Conservation (phyloP, 768 basidiomycete species). For the Hygrocybe coccinea region DNA sequence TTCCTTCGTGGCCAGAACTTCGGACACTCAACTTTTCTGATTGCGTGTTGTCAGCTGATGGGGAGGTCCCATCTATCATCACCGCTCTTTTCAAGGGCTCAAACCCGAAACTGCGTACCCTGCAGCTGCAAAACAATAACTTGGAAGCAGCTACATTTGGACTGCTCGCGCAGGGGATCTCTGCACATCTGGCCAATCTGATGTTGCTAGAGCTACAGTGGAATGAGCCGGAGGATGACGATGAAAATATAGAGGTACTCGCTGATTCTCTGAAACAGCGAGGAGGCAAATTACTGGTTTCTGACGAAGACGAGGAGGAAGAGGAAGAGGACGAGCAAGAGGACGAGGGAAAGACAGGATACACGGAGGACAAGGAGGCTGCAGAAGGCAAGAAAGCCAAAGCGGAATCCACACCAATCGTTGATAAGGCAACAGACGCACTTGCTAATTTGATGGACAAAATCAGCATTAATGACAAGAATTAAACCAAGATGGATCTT, state of each 20-base stretch:
- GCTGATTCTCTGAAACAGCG: conserved; percentile 53
- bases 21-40: conserved; percentile 86
- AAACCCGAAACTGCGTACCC: conserved; percentile 65
- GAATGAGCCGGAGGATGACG: conserved; percentile 81
- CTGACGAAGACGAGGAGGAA: conserved; percentile 81
- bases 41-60: conserved; percentile 80
- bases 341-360: conserved; percentile 33
- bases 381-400: conserved; percentile 23
- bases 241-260: conserved; percentile 55
- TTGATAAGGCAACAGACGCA: conserved; percentile 42
- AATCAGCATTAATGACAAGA: conserved; percentile 37
- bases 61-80: conserved; percentile 66
- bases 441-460: conserved; percentile 67
- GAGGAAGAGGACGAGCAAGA: conserved; percentile 55
- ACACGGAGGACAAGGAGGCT: conserved; percentile 24
- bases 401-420: conserved; percentile 23
- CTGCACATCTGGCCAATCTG: conserved; percentile 52
- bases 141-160: conserved; percentile 65
- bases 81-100: conserved; percentile 60
- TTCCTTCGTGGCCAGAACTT: conserved; percentile 68
- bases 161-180: conserved; percentile 63
- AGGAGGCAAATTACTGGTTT: conserved; percentile 60
- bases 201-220: conserved; percentile 80
- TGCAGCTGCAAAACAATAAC: conserved; percentile 92
- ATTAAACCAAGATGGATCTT: neutral